Percentiles rank a stretch among this genome's conserved stretches.
These are phyloP conservation scores for Cryptosporidium viatorum DNA, from an alignment of 169 alveolate genomes.

Conservation along the genomic window DNA sequence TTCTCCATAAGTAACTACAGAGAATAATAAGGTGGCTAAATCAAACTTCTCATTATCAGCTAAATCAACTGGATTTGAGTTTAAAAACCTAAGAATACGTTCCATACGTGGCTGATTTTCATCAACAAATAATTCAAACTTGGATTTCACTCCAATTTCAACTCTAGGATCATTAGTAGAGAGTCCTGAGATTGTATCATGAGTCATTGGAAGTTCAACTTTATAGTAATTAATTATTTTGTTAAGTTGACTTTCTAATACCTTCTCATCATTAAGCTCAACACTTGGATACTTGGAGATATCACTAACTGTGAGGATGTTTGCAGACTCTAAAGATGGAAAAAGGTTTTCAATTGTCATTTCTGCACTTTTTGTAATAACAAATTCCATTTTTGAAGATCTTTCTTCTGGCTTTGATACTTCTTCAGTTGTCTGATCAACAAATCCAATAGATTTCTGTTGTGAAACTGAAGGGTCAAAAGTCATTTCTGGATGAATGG, in stretches of 20 bases:
- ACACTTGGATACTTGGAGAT: conserved; percentile 38
- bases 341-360: conserved; percentile 22
- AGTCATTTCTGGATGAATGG: neutral
- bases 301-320: conserved; percentile 17
- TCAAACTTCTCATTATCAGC: neutral
- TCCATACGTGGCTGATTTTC: conserved; percentile 50
- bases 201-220: conserved; percentile 21
- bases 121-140: conserved; percentile 38
- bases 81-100: conserved; percentile 37
- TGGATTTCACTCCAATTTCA: conserved; percentile 37
- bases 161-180: conserved; percentile 66
- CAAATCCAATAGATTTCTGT: neutral
- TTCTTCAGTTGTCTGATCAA: neutral
- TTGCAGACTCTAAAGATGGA: conserved; percentile 27
- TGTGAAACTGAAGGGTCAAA: neutral
- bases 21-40: conserved; percentile 7
- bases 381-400: neutral
- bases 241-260: neutral
- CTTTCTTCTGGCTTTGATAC: neutral
- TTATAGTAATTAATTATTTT: conserved; percentile 1
- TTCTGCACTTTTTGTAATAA: conserved; percentile 38
- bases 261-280: conserved; percentile 48
- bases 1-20: conserved; percentile 38
- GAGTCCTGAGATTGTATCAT: conserved; percentile 23
- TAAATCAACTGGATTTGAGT: neutral